Evolutionary conservation across 2,329 filamentous ascomycete species (phyloP).

Genomic region (Microdochium nivale): DNA sequence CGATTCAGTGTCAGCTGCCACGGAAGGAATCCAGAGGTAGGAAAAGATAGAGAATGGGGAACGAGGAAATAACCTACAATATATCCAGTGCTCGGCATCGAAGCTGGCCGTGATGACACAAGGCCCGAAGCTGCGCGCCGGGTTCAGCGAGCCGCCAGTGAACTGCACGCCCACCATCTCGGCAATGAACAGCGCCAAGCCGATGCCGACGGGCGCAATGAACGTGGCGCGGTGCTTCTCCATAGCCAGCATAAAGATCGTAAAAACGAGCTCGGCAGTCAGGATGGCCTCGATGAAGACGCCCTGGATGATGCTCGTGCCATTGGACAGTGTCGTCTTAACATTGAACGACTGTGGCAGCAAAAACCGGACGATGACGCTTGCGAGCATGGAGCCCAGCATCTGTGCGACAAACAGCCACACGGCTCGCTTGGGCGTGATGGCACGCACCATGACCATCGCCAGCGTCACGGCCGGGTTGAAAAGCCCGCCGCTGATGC

Average conservation of each 20-base stretch:
- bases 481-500: slow-evolving; percentile 20
- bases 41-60: slow-evolving; percentile 4
- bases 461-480: slow-evolving; percentile 13
- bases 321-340: slow-evolving; percentile 33
- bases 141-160: slow-evolving; percentile 39
- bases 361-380: slow-evolving; percentile 26
- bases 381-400: slow-evolving; percentile 13
- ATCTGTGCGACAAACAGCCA: slow-evolving; percentile 9
- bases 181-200: slow-evolving; percentile 49
- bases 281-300: slow-evolving; percentile 48
- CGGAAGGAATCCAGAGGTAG: neutral
- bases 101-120: slow-evolving; percentile 32
- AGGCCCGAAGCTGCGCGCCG: slow-evolving; percentile 36
- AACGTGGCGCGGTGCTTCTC: slow-evolving; percentile 57
- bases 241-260: slow-evolving; percentile 50
- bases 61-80: slow-evolving; percentile 22
- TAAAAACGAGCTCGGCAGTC: slow-evolving; percentile 43
- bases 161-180: slow-evolving; percentile 34
- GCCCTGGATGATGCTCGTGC: slow-evolving; percentile 35
- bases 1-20: neutral
- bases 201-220: slow-evolving; percentile 55
- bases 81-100: slow-evolving; percentile 37
- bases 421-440: slow-evolving; percentile 2
- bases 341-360: slow-evolving; percentile 39
- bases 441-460: slow-evolving; percentile 8